Evolutionary conservation across 192 early-diverging fungal genomes (phyloP).

Genomic region (Rhizophagus prolifer): DNA sequence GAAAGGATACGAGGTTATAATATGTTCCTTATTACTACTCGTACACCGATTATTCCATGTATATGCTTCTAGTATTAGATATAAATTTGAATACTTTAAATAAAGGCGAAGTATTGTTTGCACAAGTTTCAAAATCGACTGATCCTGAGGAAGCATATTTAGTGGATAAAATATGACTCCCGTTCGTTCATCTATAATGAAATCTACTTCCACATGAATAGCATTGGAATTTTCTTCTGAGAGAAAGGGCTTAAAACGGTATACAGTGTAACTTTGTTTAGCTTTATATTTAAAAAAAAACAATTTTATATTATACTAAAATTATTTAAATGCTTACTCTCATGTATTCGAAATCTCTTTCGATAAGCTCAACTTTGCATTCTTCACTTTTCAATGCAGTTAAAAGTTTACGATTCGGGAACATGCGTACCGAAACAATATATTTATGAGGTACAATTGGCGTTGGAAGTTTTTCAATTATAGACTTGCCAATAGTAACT

Average conservation of each 20-base stretch:
- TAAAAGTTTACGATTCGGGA: constrained; percentile 14
- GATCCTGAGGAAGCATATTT: constrained; percentile 12
- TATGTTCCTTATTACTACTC: neutral
- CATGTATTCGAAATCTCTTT: constrained; percentile 29
- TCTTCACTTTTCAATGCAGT: constrained; percentile 11
- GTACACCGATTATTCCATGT: neutral
- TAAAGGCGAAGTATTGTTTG: neutral
- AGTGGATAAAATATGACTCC: constrained; percentile 15
- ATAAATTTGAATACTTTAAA: constrained; percentile 20
- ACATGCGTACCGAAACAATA: constrained; percentile 23
- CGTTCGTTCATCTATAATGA: constrained; percentile 23
- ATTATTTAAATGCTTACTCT: neutral
- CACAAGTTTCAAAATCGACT: neutral
- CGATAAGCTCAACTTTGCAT: constrained; percentile 25
- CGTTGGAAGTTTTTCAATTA: neutral
- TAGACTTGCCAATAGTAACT: neutral
- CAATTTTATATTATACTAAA: neutral
- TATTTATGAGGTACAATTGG: constrained; percentile 10
- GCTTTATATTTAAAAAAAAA: neutral
- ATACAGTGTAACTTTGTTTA: too few species aligned
- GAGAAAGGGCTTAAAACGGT: neutral
- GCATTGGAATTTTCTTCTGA: neutral
- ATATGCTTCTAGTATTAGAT: constrained; percentile 19
- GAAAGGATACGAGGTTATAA: constrained; percentile 14
- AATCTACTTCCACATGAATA: constrained; percentile 12